Base-by-base conservation (phyloP, 768 basidiomycete species). In the Rhodotorula babjevae region DNA sequence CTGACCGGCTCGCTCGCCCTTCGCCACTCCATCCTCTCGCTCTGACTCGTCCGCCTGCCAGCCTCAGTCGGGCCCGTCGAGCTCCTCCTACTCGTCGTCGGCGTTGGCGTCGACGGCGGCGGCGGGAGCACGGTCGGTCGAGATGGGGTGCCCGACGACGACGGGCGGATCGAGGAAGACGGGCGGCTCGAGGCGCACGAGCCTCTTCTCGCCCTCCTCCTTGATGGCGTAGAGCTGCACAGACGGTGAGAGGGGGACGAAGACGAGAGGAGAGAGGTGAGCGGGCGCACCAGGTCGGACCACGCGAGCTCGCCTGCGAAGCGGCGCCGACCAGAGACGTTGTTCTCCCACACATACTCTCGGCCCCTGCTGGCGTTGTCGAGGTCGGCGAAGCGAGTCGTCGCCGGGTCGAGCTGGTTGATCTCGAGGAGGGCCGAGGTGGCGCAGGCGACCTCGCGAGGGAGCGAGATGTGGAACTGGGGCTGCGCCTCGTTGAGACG, bases 371-470 rank as follows among this genome's bases (percentile, higher is more conserved):
- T 29, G 46, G 18, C 18, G 19, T 10, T 4, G 47, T 47, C 61
- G 18, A 61, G 44, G 2, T 61, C 61, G 21, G 0, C 6, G 16
- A 7, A 1, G 12, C 10, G 5, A 16, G 61, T 46, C 44, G 61
- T 49, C 21, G 9, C 29, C 7, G 44, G 10, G 14, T 61, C 61
- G 46, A 61, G 47, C 16, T 49, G 12, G 46, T n/a, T n/a, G 11
- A 61, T 5, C 46, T 61, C 61, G 46, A 61, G 44, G 14, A 46
- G 8, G 8, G 46, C 61, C 1, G 46, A 29, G 19, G n/a, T 14
- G 16, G 46, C 61, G 46, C 61, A 61, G 23, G 59, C 61, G 61
- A 61, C 29, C 47, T 61, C 61, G 61, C 49, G 61, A 27, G 59
- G 59, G 27, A 60, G 59, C 23, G 1, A 2, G 59, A 60, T 14